Evolutionary conservation across 768 basidiomycete species (phyloP), one percentile per base, ranked within the genome.

Genomic region (Rhodotorula diobovata): DNA sequence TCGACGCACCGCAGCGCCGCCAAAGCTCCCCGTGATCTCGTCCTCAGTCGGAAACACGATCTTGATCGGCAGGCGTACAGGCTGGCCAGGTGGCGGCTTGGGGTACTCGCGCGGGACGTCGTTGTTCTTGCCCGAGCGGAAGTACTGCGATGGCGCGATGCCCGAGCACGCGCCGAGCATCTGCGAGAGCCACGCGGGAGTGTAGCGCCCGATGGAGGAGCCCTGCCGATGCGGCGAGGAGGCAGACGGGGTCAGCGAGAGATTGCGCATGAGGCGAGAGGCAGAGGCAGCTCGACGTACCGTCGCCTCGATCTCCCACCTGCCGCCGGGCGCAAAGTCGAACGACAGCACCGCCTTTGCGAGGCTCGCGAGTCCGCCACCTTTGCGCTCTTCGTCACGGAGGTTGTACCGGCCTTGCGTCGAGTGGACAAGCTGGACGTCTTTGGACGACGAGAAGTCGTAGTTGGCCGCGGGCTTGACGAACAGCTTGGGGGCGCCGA

Each of bases 11-110:
- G 16, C 20, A 15, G 63, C n/a, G 7, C 70, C 70, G 14, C 16
- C 21, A 8, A 23, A 25, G 14, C 46, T 51, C 0, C 25, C 57
- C 25, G 41, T 28, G 6, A 75, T 34, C 53, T 63, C 67, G 21
- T 45, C 58, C 18, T 72, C 20, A 1, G 74, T 75, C n/a, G 70
- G 74, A 54, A 67, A 72, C 9, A 68, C 43, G 39, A 75, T 54
- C 65, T 70, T 75, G 68, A 75, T 55, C 10, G 74, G 70, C 10
- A 72, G 62, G 2, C 32, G 30, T 32, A 30, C 35, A 9, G 4
- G 37, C 30, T 58, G 37, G 28, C 57, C 57, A 5, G 28, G 3
- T 8, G 57, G 25, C 14, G 57, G n/a, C 14, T 1, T 12, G 3
- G 58, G 58, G n/a, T n/a, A n/a, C 28, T 16, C 15, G 14, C n/a